These are phyloP conservation scores for Suhomyces bokatorum DNA, from an alignment of 1,139 yeast genomes.

Conservation along the genomic window DNA sequence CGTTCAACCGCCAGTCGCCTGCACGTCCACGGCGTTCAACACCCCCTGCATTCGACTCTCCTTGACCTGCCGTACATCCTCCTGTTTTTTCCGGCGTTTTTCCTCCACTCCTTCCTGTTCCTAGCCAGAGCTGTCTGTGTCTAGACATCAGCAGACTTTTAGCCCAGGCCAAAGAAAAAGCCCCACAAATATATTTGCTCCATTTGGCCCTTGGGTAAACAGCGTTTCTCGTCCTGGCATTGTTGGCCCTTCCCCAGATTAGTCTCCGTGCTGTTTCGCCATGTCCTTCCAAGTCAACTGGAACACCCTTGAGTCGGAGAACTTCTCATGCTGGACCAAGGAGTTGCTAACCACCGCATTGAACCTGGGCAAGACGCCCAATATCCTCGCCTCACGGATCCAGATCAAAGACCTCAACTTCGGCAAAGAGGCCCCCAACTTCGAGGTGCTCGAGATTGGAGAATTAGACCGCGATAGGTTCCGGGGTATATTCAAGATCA, in stretches of 20 bases:
- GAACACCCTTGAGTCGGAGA: conserved; percentile 73
- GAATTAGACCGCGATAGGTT: conserved; percentile 79
- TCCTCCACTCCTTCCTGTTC: neutral
- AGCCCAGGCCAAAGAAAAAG: neutral
- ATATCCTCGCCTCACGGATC: conserved; percentile 72
- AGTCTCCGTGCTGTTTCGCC: neutral
- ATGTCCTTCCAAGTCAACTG: conserved; percentile 84
- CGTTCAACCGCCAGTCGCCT: neutral
- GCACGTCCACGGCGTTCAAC: neutral
- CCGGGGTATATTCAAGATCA: conserved; percentile 81
- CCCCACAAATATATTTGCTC: neutral
- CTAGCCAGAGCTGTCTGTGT: neutral
- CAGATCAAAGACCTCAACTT: conserved; percentile 72
- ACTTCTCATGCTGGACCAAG: conserved; percentile 64
- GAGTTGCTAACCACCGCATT: conserved; percentile 74
- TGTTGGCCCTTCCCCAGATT: neutral
- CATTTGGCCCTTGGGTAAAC: neutral
- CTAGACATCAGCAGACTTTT: conserved; percentile 1
- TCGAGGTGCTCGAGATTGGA: conserved; percentile 84
- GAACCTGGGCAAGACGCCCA: conserved; percentile 74
- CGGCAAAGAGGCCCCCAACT: conserved; percentile 75
- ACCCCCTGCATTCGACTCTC: neutral
- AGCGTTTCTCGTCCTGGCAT: neutral
- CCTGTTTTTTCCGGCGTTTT: neutral
- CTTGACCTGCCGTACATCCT: neutral